Percentiles rank a stretch among this genome's conserved stretches.
Conservation (phyloP, 2,329 filamentous ascomycete species). For the Botryotinia convoluta region DNA sequence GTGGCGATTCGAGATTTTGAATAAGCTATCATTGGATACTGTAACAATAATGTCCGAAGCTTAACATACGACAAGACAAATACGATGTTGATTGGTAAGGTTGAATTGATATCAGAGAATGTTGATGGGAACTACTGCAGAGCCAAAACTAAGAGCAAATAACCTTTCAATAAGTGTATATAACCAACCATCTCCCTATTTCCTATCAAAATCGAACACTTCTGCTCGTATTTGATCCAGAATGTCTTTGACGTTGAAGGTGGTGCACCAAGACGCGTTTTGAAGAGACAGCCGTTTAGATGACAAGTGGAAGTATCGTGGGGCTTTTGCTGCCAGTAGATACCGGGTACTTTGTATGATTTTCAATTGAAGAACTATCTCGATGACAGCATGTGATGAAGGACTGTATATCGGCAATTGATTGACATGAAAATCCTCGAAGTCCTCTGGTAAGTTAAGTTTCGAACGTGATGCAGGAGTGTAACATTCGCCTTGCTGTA, state of each 20-base stretch:
- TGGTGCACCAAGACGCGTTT: neutral
- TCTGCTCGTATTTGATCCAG: neutral
- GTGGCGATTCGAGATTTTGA: neutral
- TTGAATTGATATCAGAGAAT: neutral
- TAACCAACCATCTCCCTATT: neutral
- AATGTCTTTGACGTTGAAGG: neutral
- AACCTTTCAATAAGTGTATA: neutral
- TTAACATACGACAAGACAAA: neutral
- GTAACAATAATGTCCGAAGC: neutral
- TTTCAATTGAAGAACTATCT: neutral
- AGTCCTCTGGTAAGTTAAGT: neutral
- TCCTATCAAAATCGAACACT: neutral
- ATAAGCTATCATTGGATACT: neutral
- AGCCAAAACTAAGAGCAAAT: neutral
- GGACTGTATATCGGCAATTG: neutral
- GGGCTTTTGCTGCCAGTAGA: neutral
- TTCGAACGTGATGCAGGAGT: constrained; percentile 1
- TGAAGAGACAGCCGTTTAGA: neutral
- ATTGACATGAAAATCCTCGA: neutral
- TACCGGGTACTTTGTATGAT: neutral
- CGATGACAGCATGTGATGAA: neutral
- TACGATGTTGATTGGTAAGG: neutral
- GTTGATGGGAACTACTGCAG: neutral
- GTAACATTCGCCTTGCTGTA: neutral
- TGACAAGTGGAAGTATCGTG: neutral